Evolutionary conservation across 805 yeast species (phyloP).

Genomic region (Yarrowia phangngaensis): DNA sequence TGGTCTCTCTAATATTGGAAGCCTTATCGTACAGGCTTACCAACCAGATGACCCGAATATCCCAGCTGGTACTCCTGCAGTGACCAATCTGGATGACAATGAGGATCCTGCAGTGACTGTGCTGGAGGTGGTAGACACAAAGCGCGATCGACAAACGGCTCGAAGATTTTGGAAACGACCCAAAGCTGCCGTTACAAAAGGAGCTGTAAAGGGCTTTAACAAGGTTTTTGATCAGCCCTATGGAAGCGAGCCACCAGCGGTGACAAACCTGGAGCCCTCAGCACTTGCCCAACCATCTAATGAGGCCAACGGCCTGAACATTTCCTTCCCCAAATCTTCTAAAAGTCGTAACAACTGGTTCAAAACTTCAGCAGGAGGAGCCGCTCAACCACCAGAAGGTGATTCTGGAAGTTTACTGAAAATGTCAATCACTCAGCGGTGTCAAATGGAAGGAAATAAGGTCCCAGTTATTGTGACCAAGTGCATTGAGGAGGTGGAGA

Average conservation of each 20-base stretch:
- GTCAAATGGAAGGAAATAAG: constrained; percentile 54
- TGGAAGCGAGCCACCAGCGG: constrained; percentile 21
- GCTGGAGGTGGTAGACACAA: constrained; percentile 33
- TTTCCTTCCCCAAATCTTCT: constrained; percentile 29
- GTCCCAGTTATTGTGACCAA: constrained; percentile 70
- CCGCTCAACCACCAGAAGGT: constrained; percentile 20
- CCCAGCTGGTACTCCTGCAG: constrained; percentile 27
- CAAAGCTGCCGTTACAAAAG: constrained; percentile 41
- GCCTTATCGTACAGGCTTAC: constrained; percentile 22
- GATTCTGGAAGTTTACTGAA: constrained; percentile 41
- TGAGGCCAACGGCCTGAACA: constrained; percentile 29
- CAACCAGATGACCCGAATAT: constrained; percentile 25
- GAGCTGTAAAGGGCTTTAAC: constrained; percentile 37
- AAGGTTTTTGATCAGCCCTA: constrained; percentile 37
- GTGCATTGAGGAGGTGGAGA: constrained; percentile 75
- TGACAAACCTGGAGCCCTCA: constrained; percentile 20
- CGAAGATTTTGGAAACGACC: constrained; percentile 40
- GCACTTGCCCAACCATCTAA: constrained; percentile 14
- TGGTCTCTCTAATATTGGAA: constrained; percentile 12
- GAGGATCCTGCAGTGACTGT: constrained; percentile 37
- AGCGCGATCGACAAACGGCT: constrained; percentile 32
- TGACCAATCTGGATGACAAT: constrained; percentile 26
- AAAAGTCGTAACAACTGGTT: constrained; percentile 31
- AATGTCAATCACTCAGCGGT: constrained; percentile 59
- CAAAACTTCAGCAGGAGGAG: constrained; percentile 29